Conservation (phyloP, 1,284 basidiomycete species). For the Lentinula novae-zelandiae region DNA sequence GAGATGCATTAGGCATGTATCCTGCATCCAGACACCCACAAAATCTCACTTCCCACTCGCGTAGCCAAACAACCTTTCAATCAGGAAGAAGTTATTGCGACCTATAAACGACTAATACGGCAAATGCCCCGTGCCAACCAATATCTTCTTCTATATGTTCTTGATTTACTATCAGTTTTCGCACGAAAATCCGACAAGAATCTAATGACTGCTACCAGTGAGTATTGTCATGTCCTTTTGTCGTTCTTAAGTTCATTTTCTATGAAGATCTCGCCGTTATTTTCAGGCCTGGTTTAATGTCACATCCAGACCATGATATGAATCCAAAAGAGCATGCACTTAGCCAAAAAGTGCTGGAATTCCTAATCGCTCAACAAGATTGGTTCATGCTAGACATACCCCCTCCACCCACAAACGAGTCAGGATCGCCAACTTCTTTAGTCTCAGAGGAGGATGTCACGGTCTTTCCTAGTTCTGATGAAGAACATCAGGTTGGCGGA, state of each 20-base stretch:
- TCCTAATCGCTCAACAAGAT: conserved; percentile 88
- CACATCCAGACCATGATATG: conserved; percentile 83
- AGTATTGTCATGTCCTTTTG: conserved; percentile 26
- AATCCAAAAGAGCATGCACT: conserved; percentile 79
- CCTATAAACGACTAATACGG: conserved; percentile 84
- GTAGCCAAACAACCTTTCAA: conserved; percentile 63
- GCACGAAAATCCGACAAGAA: conserved; percentile 89
- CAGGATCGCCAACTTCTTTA: conserved; percentile 20
- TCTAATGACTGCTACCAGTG: conserved; percentile 93
- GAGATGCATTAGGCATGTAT: conserved; percentile 68
- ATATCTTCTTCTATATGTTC: conserved; percentile 92
- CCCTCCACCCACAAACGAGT: conserved; percentile 48
- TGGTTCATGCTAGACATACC: conserved; percentile 83
- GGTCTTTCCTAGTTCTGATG: conserved; percentile 29
- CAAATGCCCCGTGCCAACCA: conserved; percentile 87
- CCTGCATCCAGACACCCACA: conserved; percentile 1
- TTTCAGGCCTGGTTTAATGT: conserved; percentile 90
- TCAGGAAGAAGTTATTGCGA: conserved; percentile 65
- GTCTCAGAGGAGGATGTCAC: conserved; percentile 28
- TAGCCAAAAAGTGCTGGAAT: conserved; percentile 90
- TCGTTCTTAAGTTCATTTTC: neutral
- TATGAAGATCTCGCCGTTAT: conserved; percentile 85
- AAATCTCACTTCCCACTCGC: neutral
- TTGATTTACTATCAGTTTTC: conserved; percentile 95
- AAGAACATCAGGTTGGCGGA: conserved; percentile 22